Conservation (phyloP, 2,329 filamentous ascomycete genomes). For the Xylariaceae sp. region DNA sequence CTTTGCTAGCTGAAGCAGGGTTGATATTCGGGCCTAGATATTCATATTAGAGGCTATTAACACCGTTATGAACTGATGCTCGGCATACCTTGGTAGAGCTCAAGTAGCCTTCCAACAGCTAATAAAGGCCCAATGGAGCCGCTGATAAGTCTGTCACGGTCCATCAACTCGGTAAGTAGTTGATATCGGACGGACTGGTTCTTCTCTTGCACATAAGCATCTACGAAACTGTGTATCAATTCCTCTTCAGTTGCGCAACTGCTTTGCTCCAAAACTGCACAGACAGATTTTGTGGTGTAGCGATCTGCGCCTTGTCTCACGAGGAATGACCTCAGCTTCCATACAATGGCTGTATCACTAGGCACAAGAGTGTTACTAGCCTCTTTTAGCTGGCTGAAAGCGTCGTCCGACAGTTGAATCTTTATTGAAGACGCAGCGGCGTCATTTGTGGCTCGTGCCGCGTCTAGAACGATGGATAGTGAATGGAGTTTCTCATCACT, state of each 20-base stretch:
- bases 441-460: conserved; percentile 29
- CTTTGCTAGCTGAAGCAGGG: neutral
- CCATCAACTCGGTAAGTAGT: conserved; percentile 33
- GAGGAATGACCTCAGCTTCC: conserved; percentile 42
- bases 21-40: conserved; percentile 21
- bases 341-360: conserved; percentile 31
- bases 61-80: neutral
- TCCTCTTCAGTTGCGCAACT: conserved; percentile 31
- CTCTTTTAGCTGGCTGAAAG: conserved; percentile 31
- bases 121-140: conserved; percentile 35
- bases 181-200: conserved; percentile 26
- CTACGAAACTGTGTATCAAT: conserved; percentile 36
- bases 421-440: conserved; percentile 21
- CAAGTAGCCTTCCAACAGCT: conserved; percentile 36
- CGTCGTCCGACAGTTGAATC: conserved; percentile 34
- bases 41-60: conserved; percentile 23
- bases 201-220: conserved; percentile 36
- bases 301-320: conserved; percentile 33
- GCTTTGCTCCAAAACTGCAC: conserved; percentile 32
- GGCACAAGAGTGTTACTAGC: conserved; percentile 30
- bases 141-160: conserved; percentile 27
- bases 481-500: conserved; percentile 25
- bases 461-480: conserved; percentile 34
- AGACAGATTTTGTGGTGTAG: conserved; percentile 30
- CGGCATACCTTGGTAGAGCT: conserved; percentile 33